Conservation (phyloP, 75 land plant species). For the Pseudotsuga menziesii region DNA sequence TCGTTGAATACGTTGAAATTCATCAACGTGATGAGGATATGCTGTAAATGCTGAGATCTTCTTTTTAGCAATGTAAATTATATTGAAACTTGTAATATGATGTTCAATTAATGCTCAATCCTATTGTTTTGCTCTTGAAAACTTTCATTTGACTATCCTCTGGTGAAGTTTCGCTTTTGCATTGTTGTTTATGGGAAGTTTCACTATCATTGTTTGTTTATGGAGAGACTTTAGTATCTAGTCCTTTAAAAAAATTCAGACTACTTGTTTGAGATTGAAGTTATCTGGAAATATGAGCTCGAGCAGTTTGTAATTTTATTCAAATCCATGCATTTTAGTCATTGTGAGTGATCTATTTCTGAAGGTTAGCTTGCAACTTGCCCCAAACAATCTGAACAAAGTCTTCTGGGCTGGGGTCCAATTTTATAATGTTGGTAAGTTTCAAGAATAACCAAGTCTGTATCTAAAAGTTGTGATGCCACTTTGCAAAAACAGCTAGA, state of each 20-base stretch:
- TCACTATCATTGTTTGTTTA: neutral
- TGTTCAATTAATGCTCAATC: neutral
- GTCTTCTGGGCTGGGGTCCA: neutral
- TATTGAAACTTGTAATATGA: neutral
- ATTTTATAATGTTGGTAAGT: neutral
- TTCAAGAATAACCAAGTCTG: neutral
- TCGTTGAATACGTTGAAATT: neutral
- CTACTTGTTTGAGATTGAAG: neutral
- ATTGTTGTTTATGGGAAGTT: neutral
- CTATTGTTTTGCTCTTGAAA: neutral
- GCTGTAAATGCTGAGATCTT: neutral
- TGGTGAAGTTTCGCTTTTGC: neutral
- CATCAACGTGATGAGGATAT: constrained; percentile 6
- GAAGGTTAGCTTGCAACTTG: too few species aligned
- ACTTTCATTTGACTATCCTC: neutral
- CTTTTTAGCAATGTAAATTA: neutral
- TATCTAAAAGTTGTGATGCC: neutral
- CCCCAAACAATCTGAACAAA: too few species aligned
- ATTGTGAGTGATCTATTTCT: neutral
- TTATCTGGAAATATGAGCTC: neutral
- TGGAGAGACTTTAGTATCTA: neutral
- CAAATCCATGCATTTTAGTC: neutral
- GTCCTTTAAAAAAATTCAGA: neutral
- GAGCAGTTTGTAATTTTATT: neutral
- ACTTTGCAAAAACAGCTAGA: neutral